Evolutionary conservation across 306 rosid genomes (phyloP), one percentile per base, ranked within the genome.

Genomic region (Citrullus colocynthis): DNA sequence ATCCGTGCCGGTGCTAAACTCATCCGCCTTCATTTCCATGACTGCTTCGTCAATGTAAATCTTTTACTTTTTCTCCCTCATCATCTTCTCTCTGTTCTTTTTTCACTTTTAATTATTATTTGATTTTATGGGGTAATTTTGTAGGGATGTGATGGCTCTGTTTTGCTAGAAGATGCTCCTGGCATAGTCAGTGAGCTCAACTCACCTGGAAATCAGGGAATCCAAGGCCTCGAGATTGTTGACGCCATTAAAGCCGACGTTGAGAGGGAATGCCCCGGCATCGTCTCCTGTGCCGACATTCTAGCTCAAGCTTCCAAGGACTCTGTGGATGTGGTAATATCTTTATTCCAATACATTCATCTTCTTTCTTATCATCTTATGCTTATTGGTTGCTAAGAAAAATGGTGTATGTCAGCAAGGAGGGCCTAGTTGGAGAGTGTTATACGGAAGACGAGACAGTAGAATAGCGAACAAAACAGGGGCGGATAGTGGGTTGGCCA

Each of bases 261-360:
- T 2, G 97, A 90, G 62, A 88, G 30, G 28, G 82, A 91, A 41
- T 92, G 97, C 74, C 81, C 88, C 4, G 86, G 86, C 7, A 61
- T 88, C 9, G 96, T 92, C 2, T 90, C 93, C 30, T 92, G 96
- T 48, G 93, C 96, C 59, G 97, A 92, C 80, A 83, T 92, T 83
- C 85, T 90, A 28, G 92, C 92, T 3, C 88, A 90, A 62, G 96
- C 96, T 0, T 85, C 97, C 0, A 87, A 92, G 83, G 84, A 88
- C 39, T 90, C 92, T 4, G 91, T 89, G 4, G 83, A 88, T 54
- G 70, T 90, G 90, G 97, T 89, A 83, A 67, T 15, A 21, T 11
- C 2, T 44, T 10, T 11, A 16, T 17, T 28, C 57, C 20, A 17
- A 15, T 16, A 52, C 57, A 52, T 15, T 6, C 55, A 16, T 5